Conservation (phyloP, 75 land plant species). For the Gnetum montanum region DNA sequence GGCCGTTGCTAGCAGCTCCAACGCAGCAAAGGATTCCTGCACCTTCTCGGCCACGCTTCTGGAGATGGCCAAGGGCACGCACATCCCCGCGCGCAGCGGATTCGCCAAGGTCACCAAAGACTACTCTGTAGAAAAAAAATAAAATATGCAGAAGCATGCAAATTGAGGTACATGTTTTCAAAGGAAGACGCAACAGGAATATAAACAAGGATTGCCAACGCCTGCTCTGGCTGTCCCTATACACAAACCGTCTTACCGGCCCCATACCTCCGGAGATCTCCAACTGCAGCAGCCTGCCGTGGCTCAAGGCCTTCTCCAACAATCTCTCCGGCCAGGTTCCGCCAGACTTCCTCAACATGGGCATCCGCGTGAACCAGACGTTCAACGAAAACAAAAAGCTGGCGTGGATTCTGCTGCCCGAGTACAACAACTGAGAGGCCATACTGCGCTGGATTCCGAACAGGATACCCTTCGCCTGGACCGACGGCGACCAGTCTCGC, state of each 20-base stretch:
- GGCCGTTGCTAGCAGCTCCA: too few relatives aligned
- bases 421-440: conserved; percentile 49
- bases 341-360: conserved; percentile 30
- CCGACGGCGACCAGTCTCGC: conserved; percentile 19
- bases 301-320: conserved; percentile 50
- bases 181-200: too few relatives aligned
- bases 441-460: conserved; percentile 69
- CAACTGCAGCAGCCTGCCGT: conserved; percentile 41
- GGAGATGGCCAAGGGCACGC: too few relatives aligned
- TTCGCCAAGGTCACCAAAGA: too few relatives aligned
- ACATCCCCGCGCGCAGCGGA: too few relatives aligned
- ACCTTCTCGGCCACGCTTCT: too few relatives aligned
- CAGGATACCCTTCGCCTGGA: conserved; percentile 38
- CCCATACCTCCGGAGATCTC: conserved; percentile 55
- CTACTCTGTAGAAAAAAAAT: too few relatives aligned
- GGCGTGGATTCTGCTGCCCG: conserved; percentile 6
- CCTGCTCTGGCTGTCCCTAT: conserved; percentile 52
- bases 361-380: conserved; percentile 19
- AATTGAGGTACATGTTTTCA: too few relatives aligned
- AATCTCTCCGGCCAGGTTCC: conserved; percentile 36
- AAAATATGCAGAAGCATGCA: too few relatives aligned
- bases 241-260: conserved; percentile 34
- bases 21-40: too few relatives aligned
- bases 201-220: conserved; percentile 28
- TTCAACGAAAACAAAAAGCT: conserved; percentile 16